A percentile compares a stretch with the other conserved stretches of the same genome.
phyloP scores from a whole-genome alignment of 805 yeast species.

The Blastobotrys mokoenaii region DNA sequence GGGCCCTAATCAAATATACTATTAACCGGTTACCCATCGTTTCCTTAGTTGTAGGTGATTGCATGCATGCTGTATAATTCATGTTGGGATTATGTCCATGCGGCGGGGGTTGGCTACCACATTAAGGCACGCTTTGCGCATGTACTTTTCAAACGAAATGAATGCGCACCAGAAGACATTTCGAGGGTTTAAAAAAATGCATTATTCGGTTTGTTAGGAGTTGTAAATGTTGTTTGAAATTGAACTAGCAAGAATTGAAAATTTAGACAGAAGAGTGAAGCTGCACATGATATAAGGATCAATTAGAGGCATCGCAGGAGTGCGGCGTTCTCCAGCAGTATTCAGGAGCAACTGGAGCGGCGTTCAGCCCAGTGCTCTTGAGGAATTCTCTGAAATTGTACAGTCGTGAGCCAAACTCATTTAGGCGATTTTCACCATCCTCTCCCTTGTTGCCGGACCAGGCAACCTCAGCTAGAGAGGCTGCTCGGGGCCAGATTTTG shows the following conservation, averaged over 20 bases:
- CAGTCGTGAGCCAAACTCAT: conserved; percentile 29
- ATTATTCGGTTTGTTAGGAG: neutral
- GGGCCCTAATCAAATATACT: too few species aligned
- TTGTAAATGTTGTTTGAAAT: neutral
- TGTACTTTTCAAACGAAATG: too few species aligned
- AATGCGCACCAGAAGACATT: neutral
- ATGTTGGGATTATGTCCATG: too few species aligned
- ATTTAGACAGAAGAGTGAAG: too few species aligned
- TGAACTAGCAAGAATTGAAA: neutral
- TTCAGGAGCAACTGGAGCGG: conserved; percentile 32
- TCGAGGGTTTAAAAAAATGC: neutral
- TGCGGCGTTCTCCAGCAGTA: conserved; percentile 33
- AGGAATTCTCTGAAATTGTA: conserved; percentile 34
- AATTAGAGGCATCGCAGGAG: conserved; percentile 28
- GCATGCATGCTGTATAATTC: too few species aligned
- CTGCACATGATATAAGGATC: too few species aligned
- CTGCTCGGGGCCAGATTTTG: conserved; percentile 35
- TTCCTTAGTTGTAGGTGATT: too few species aligned
- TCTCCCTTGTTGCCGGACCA: conserved; percentile 35
- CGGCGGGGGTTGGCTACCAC: too few species aligned
- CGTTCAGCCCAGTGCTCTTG: conserved; percentile 30
- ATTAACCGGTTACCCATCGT: too few species aligned
- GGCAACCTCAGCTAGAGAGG: conserved; percentile 34
- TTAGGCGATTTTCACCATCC: conserved; percentile 26
- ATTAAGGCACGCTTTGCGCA: too few species aligned